Evolutionary conservation across 139 green algal genomes (phyloP), one percentile per base, ranked within the genome.

Genomic region (Prasinococcaceae sp.): DNA sequence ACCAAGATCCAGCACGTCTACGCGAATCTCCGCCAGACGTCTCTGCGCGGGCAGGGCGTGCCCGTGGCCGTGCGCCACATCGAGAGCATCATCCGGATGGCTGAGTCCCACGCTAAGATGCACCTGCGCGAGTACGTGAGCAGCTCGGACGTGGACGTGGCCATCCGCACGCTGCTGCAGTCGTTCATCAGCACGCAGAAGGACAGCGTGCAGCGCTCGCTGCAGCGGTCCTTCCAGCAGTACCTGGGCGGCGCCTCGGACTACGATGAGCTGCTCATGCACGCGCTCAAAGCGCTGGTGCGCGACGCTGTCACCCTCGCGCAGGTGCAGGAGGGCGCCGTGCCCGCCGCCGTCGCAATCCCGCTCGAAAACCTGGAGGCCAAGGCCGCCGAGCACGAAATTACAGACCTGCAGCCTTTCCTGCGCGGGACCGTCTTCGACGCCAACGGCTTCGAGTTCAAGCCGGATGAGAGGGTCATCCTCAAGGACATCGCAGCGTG

Each of bases 151-250:
- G 60, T 74, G 22, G 60, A 74, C 58, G 22, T 49, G 47, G 58
- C 67, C 29, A 72, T 77, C 74, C 80, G 82, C 48, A 75, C 90
- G 49, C 83, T 98, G 79, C 73, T 99, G 17, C 74, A 92, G 27
- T 85, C 66, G 41, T 99, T 99, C 71, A 85, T 99, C 56, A 65
- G 68, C 48, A 94, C 78, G 14, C 90, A 99, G 72, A 99, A 97
- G 75, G 83, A 80, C 68, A 80, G 68, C 50, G 79, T 93, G 47
- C 92, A 99, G 69, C 81, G 86, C 53, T 60, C 66, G 40, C 62
- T 99, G 66, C 16, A 42, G 47, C 73, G 76, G 40, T 84, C 79
- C 53, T 86, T 96, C 63, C 39, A 48, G 17, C 47, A 63, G 3
- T 92, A 68, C 58, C 53, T 84, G 50, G 60, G 30, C 12, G 32